Percentiles rank a stretch among this genome's conserved stretches.
Evolutionary conservation across 305 asterid species (phyloP).

Genomic region (Solanum aculeatissimum): DNA sequence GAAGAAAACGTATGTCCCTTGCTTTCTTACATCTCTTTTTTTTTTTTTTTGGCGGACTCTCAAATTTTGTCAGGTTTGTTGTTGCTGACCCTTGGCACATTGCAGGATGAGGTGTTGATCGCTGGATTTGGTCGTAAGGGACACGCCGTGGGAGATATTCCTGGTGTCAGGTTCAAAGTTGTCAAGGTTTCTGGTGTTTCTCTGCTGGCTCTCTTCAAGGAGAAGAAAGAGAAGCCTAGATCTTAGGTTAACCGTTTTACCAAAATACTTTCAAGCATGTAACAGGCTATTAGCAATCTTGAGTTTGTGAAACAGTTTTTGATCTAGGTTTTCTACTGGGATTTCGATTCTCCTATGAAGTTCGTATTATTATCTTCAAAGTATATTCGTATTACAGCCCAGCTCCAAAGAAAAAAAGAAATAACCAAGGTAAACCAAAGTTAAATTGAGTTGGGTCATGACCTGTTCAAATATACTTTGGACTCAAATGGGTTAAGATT

Average conservation of each 20-base stretch:
- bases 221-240: conserved; percentile 83
- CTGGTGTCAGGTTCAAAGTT: conserved; percentile 78
- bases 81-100: background rate
- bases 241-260: conserved; percentile 16
- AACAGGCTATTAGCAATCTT: background rate
- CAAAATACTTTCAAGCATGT: background rate
- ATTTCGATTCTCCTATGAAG: background rate
- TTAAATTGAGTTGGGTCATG: too few species aligned
- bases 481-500: too few species aligned
- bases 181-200: conserved; percentile 88
- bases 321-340: background rate
- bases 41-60: background rate
- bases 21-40: background rate
- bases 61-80: background rate
- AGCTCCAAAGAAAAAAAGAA: too few species aligned
- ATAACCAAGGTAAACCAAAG: too few species aligned
- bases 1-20: conserved; percentile 43
- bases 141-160: conserved; percentile 91
- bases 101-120: conserved; percentile 77
- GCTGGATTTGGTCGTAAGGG: conserved; percentile 89
- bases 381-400: background rate
- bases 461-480: too few species aligned
- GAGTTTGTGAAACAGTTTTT: background rate
- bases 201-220: conserved; percentile 79
- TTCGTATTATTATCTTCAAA: background rate